A percentile compares a stretch with the other conserved stretches of the same genome.
Conservation (phyloP, 257 asterid species). For the Hygrophila difformis region DNA sequence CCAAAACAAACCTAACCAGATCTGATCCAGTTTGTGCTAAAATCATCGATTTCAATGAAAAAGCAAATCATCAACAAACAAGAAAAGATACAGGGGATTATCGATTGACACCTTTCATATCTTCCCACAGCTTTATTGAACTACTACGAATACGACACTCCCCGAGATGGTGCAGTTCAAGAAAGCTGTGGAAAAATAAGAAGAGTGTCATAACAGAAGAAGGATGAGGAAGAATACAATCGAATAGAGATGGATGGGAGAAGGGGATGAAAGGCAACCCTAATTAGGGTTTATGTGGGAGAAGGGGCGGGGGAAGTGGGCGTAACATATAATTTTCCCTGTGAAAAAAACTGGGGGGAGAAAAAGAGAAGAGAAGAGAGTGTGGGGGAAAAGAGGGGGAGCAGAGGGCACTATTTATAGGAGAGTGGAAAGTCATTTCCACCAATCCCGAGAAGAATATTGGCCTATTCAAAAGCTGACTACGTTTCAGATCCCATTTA, state of each 20-base stretch:
- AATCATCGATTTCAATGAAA: neutral
- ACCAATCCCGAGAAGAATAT: conserved; percentile 98
- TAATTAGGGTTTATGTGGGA: conserved; percentile 32
- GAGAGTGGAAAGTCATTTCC: conserved; percentile 39
- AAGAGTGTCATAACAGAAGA: conserved; percentile 38
- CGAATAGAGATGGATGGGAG: too few species aligned
- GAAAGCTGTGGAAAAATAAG: conserved; percentile 96
- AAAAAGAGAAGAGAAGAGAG: conserved; percentile 18
- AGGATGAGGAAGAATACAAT: too few species aligned
- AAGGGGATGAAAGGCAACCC: too few species aligned
- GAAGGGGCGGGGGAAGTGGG: neutral
- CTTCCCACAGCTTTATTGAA: conserved; percentile 97
- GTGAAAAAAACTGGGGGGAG: conserved; percentile 5
- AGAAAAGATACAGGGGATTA: too few species aligned
- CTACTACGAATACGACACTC: conserved; percentile 20
- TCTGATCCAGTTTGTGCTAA: too few species aligned
- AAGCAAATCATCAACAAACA: neutral
- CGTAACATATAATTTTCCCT: neutral
- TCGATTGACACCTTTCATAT: conserved; percentile 29
- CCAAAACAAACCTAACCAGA: too few species aligned
- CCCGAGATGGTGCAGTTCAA: conserved; percentile 70
- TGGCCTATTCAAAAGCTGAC: conserved; percentile 47
- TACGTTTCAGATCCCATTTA: too few species aligned
- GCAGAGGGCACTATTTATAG: conserved; percentile 52
- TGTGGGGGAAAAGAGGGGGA: neutral